Evolutionary conservation across 1,139 yeast genomes (phyloP).

Genomic region (Diutina siamensis): DNA sequence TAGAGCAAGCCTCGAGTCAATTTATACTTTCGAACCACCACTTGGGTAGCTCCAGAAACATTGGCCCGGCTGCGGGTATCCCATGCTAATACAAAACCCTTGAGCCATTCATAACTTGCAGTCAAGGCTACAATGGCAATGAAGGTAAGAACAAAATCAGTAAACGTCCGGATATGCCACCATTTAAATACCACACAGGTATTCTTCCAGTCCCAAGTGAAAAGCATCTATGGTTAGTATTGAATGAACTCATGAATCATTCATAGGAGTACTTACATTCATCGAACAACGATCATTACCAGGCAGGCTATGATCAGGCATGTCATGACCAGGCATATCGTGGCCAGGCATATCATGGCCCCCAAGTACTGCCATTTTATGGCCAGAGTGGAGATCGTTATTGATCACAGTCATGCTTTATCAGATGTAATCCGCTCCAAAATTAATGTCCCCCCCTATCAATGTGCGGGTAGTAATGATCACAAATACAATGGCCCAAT

Average conservation of each 20-base stretch:
- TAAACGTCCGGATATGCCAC: conserved; percentile 62
- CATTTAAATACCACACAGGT: conserved; percentile 62
- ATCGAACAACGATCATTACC: conserved; percentile 41
- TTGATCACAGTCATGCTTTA: not conserved
- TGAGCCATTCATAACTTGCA: conserved; percentile 51
- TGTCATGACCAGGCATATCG: not conserved
- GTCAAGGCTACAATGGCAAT: conserved; percentile 37
- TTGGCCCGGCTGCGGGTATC: not conserved
- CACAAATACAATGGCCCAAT: not conserved
- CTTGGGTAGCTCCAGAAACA: not conserved
- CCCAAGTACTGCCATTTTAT: not conserved
- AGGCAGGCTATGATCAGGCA: not conserved
- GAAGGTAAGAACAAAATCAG: conserved; percentile 42
- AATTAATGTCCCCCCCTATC: no score
- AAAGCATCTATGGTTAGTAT: conserved; percentile 42
- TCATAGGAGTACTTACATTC: conserved; percentile 25
- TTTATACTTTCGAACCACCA: not conserved
- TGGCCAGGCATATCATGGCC: not conserved
- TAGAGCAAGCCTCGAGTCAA: conserved; percentile 32
- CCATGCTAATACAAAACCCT: conserved; percentile 13
- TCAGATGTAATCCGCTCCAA: no score
- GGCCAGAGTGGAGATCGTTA: not conserved
- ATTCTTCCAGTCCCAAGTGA: conserved; percentile 70
- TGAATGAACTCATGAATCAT: not conserved
- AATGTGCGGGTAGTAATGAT: no score